phyloP scores from a whole-genome alignment of 805 yeast species.

The Ogataea glucozyma region DNA sequence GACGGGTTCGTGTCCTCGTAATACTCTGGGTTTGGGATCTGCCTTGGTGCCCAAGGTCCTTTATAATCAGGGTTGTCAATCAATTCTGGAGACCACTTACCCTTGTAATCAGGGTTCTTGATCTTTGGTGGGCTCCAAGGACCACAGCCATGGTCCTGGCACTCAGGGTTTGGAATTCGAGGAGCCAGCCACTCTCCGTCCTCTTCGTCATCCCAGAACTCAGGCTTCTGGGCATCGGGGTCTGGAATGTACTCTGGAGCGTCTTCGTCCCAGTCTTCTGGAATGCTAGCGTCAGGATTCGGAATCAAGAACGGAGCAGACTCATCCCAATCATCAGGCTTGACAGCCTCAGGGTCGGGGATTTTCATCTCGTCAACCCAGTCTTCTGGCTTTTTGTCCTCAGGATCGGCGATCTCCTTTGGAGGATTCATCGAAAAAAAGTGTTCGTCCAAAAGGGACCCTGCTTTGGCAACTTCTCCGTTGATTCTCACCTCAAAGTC shows the following conservation, averaged over 20 bases:
- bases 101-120: constrained; percentile 69
- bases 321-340: constrained; percentile 89
- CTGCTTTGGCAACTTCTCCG: constrained; percentile 72
- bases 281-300: constrained; percentile 68
- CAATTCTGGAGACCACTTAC: constrained; percentile 73
- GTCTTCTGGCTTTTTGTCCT: constrained; percentile 67
- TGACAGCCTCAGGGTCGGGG: constrained; percentile 64
- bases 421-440: constrained; percentile 67
- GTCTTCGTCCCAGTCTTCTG: constrained; percentile 78
- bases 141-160: constrained; percentile 76
- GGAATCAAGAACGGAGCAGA: constrained; percentile 60
- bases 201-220: constrained; percentile 85
- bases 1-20: constrained; percentile 59
- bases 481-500: constrained; percentile 79
- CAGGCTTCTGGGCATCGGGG: constrained; percentile 68
- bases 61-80: constrained; percentile 73
- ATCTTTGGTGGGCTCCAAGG: constrained; percentile 70
- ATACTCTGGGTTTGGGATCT: constrained; percentile 69
- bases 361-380: constrained; percentile 77
- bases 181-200: constrained; percentile 87
- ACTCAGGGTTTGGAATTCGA: constrained; percentile 68
- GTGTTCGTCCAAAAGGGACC: constrained; percentile 58
- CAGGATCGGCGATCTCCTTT: constrained; percentile 54
- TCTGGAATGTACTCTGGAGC: constrained; percentile 60
- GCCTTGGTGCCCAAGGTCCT: constrained; percentile 76